A percentile compares a stretch with the other conserved stretches of the same genome.
Conservation (phyloP, 371 early-diverging fungal genomes). For the Mortierella sp. region DNA sequence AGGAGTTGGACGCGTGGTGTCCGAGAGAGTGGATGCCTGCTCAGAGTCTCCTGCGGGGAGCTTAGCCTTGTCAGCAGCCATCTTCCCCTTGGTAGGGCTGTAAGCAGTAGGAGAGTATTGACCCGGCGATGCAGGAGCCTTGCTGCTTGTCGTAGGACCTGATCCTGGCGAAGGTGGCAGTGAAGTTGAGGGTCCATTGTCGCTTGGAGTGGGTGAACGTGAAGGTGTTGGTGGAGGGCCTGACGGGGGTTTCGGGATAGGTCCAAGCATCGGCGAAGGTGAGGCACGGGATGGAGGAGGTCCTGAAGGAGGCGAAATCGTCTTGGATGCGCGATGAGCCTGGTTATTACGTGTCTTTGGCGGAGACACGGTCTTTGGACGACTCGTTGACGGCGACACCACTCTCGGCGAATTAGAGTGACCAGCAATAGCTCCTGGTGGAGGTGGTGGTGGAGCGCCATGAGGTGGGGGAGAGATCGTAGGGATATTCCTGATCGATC, state of each 20-base stretch:
- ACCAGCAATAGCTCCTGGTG: constrained; percentile 31
- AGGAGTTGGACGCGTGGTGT: constrained; percentile 31
- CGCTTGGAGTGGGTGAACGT: constrained; percentile 10
- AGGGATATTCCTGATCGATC: constrained; percentile 20
- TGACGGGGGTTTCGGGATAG: no score
- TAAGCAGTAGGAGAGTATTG: constrained; percentile 3
- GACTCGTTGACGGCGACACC: constrained; percentile 26
- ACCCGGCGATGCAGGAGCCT: constrained; percentile 6
- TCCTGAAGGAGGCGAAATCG: constrained; percentile 35
- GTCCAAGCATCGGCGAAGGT: not conserved
- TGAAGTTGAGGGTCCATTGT: not conserved
- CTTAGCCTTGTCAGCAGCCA: not conserved
- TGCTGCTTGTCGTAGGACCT: not conserved
- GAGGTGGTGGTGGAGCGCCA: constrained; percentile 36
- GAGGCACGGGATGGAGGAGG: constrained; percentile 23
- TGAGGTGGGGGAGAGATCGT: constrained; percentile 46
- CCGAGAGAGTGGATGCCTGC: constrained; percentile 2
- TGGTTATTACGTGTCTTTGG: constrained; percentile 13
- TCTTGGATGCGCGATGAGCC: constrained; percentile 19
- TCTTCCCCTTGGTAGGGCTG: constrained; percentile 8
- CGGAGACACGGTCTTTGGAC: constrained; percentile 20
- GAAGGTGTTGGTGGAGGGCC: constrained; percentile 11
- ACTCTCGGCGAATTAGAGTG: constrained; percentile 36
- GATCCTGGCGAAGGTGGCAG: not conserved
- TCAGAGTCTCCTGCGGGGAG: not conserved